phyloP scores from a whole-genome alignment of 106 monocot species.

The Agapanthus africanus region DNA sequence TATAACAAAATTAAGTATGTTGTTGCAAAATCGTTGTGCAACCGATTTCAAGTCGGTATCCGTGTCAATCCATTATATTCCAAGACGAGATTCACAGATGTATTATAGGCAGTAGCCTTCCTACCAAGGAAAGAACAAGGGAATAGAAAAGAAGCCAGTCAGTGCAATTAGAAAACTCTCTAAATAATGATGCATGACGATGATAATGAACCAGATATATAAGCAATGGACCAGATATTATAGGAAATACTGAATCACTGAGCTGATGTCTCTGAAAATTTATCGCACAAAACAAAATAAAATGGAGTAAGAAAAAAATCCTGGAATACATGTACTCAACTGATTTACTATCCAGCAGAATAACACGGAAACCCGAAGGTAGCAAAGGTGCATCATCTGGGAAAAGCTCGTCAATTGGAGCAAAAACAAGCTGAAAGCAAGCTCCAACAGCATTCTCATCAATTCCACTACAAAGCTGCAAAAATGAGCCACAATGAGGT shows the following conservation, averaged over 20 bases:
- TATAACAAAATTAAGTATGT: background rate
- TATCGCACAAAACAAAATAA: background rate
- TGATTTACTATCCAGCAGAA: slow-evolving; percentile 69
- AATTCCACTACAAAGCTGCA: slow-evolving; percentile 88
- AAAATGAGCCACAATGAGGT: background rate
- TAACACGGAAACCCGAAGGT: slow-evolving; percentile 91
- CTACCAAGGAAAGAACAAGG: too few relatives aligned
- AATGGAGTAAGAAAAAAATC: background rate
- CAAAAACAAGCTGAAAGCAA: slow-evolving; percentile 88
- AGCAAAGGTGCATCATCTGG: slow-evolving; percentile 79
- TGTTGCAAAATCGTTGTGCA: background rate
- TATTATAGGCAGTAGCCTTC: too few relatives aligned
- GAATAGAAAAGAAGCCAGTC: too few relatives aligned
- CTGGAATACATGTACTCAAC: slow-evolving; percentile 37
- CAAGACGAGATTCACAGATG: too few relatives aligned
- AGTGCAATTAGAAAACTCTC: too few relatives aligned
- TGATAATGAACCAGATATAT: background rate
- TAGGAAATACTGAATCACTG: too few relatives aligned
- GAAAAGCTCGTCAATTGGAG: slow-evolving; percentile 89
- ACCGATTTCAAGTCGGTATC: background rate
- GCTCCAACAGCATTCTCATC: slow-evolving; percentile 82
- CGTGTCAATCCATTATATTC: background rate
- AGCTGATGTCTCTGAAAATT: too few relatives aligned
- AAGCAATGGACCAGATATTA: background rate
- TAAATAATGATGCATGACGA: too few relatives aligned